Conservation (phyloP, 2,329 filamentous ascomycete genomes). For the Fusarium siculi region DNA sequence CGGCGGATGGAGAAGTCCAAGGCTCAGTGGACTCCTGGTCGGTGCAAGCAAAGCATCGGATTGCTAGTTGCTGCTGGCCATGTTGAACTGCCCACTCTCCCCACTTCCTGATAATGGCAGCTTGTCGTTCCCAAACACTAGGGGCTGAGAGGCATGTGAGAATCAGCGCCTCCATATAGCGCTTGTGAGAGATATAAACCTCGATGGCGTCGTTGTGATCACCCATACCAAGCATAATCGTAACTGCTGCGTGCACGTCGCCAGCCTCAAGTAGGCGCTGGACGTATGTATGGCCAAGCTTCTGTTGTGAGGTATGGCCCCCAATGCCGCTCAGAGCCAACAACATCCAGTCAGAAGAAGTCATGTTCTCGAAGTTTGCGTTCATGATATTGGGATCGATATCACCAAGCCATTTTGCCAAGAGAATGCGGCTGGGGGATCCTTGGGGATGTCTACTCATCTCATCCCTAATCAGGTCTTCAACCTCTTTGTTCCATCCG, state of each 20-base stretch:
- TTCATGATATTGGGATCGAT: slow-evolving; percentile 83
- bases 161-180: slow-evolving; percentile 92
- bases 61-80: slow-evolving; percentile 88
- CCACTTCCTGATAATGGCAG: slow-evolving; percentile 91
- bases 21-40: slow-evolving; percentile 85
- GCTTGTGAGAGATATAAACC: slow-evolving; percentile 90
- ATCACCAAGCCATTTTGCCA: slow-evolving; percentile 93
- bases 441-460: slow-evolving; percentile 77
- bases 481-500: slow-evolving; percentile 89
- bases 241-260: slow-evolving; percentile 90
- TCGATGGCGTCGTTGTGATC: slow-evolving; percentile 96
- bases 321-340: slow-evolving; percentile 91
- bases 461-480: slow-evolving; percentile 86
- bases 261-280: slow-evolving; percentile 89
- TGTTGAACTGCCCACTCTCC: slow-evolving; percentile 90
- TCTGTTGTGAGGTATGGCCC: slow-evolving; percentile 79
- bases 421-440: slow-evolving; percentile 81
- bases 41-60: slow-evolving; percentile 92
- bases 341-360: slow-evolving; percentile 96
- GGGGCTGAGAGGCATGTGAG: slow-evolving; percentile 86
- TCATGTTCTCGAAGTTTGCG: slow-evolving; percentile 85
- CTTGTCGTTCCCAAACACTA: slow-evolving; percentile 89
- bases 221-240: slow-evolving; percentile 91
- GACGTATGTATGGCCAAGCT: slow-evolving; percentile 89
- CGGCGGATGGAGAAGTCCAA: slow-evolving; percentile 87